These are phyloP conservation scores for Kazachstania taianensis DNA, from an alignment of 805 yeast genomes.

Conservation along the genomic window DNA sequence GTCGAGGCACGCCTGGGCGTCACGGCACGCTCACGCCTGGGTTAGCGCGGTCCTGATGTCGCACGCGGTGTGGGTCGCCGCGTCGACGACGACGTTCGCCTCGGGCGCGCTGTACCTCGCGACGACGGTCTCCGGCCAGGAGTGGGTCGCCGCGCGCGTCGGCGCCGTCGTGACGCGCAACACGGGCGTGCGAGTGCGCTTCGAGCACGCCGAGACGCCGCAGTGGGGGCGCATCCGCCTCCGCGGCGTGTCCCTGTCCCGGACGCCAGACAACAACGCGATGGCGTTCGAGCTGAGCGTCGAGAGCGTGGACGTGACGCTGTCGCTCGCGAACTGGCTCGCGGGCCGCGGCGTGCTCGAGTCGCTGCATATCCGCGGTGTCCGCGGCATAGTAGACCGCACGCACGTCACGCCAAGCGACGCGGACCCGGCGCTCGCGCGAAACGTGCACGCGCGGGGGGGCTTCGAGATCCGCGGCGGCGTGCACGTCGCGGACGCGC, in stretches of 20 bases:
- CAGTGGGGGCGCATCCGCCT: conserved; percentile 90
- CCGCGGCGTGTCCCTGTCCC: conserved; percentile 74
- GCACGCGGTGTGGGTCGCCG: conserved; percentile 62
- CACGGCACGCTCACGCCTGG: neutral
- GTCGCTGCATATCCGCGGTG: conserved; percentile 69
- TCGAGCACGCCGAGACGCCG: conserved; percentile 90
- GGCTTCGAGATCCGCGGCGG: conserved; percentile 89
- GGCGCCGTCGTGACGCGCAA: conserved; percentile 81
- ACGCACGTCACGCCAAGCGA: conserved; percentile 63
- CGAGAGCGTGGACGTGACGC: conserved; percentile 69
- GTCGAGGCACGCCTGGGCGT: neutral
- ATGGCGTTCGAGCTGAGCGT: conserved; percentile 91
- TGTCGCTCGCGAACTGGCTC: conserved; percentile 79
- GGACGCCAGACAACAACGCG: conserved; percentile 92
- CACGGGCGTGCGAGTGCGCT: conserved; percentile 71
- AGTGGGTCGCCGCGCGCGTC: conserved; percentile 66
- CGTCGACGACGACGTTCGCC: conserved; percentile 89
- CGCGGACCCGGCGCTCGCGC: conserved; percentile 75
- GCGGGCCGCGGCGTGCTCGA: conserved; percentile 82
- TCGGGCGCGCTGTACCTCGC: conserved; percentile 66
- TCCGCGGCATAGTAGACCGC: conserved; percentile 89
- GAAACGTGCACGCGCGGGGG: conserved; percentile 65
- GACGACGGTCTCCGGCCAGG: conserved; percentile 51
- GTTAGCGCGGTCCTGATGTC: conserved; percentile 52
- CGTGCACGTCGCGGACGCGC: conserved; percentile 73